phyloP scores from a whole-genome alignment of 1,284 basidiomycete genomes.

The Cystobasidium pallidum region DNA sequence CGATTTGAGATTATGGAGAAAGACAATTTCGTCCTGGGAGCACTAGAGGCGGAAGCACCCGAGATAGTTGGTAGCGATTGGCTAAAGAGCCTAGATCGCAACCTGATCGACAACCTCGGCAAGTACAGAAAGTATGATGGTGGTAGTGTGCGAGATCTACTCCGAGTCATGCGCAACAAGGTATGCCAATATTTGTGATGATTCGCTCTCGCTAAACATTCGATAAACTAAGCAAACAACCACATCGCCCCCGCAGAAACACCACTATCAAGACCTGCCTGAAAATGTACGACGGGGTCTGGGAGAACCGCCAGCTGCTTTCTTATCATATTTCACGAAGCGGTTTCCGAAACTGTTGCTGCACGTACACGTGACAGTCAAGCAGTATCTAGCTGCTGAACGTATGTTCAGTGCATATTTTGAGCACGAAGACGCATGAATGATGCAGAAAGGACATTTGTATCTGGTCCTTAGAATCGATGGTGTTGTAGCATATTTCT shows the following conservation, averaged over 20 bases:
- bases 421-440: constrained; percentile 30
- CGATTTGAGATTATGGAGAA: constrained; percentile 96
- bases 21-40: constrained; percentile 77
- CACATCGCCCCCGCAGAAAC: constrained; percentile 68
- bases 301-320: constrained; percentile 88
- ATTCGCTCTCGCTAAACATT: not conserved
- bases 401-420: constrained; percentile 52
- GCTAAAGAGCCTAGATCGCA: constrained; percentile 78
- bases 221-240: not conserved
- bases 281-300: constrained; percentile 83
- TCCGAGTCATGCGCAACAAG: constrained; percentile 93
- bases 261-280: constrained; percentile 95
- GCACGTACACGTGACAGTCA: constrained; percentile 83
- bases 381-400: constrained; percentile 54
- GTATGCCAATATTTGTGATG: constrained; percentile 60
- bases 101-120: constrained; percentile 89
- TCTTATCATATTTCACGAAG: constrained; percentile 86
- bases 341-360: constrained; percentile 90
- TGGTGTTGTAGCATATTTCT: constrained; percentile 10
- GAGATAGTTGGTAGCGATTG: constrained; percentile 76
- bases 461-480: not conserved
- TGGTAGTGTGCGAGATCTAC: constrained; percentile 82
- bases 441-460: not conserved
- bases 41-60: constrained; percentile 72
- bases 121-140: constrained; percentile 97